Evolutionary conservation across 2,329 filamentous ascomycete genomes (phyloP).

Genomic region (Pyrenochaeta sp.): DNA sequence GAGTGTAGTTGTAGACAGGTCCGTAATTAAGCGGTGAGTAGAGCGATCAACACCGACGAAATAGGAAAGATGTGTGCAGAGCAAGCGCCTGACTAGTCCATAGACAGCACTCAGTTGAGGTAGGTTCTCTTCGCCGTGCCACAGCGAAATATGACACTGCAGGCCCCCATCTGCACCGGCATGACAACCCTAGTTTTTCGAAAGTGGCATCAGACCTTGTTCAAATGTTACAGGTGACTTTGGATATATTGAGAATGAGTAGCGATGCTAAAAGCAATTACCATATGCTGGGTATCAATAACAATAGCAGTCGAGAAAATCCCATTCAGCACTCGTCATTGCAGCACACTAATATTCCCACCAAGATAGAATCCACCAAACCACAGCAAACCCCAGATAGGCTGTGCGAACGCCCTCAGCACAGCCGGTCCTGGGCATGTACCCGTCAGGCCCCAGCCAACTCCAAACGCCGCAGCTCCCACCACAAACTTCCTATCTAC

Average conservation of each 20-base stretch:
- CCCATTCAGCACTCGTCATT: neutral
- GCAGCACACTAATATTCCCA: conserved; percentile 9
- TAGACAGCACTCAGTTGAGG: too few relatives aligned
- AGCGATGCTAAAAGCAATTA: neutral
- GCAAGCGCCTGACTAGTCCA: too few relatives aligned
- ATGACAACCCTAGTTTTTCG: too few relatives aligned
- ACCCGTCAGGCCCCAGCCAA: conserved; percentile 62
- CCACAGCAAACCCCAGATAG: conserved; percentile 58
- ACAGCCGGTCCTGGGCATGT: conserved; percentile 63
- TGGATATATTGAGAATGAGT: neutral
- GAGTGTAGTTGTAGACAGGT: too few relatives aligned
- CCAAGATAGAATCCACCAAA: conserved; percentile 59
- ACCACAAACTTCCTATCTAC: conserved; percentile 59
- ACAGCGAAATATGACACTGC: too few relatives aligned
- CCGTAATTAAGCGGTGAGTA: too few relatives aligned
- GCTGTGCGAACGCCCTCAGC: conserved; percentile 57
- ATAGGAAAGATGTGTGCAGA: too few relatives aligned
- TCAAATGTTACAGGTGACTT: neutral
- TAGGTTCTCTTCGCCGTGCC: too few relatives aligned
- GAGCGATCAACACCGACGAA: too few relatives aligned
- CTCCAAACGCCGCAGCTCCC: conserved; percentile 59
- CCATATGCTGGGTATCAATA: conserved; percentile 1
- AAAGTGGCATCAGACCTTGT: too few relatives aligned
- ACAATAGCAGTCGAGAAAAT: neutral
- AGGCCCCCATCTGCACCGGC: too few relatives aligned